Base-by-base conservation (phyloP, 2,329 filamentous ascomycete genomes). In the Alternaria sp. region DNA sequence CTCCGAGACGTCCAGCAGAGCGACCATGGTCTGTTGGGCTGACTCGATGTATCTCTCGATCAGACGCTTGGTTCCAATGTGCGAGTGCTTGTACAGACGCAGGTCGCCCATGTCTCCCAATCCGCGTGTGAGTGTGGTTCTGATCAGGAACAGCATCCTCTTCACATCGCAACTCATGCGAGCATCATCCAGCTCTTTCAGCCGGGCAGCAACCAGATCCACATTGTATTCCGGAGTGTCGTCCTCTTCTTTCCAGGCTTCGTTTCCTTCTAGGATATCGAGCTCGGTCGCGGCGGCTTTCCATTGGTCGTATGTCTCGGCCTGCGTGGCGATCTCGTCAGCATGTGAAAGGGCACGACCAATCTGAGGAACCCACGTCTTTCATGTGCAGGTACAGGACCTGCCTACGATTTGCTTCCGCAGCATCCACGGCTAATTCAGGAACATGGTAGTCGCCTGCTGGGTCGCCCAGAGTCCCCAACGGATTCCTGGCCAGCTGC, bases 11-110 rank as follows among this genome's bases (percentile, higher is more conserved):
- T 91, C 88, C 36, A 96, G 86, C 59, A 97, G 80, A 0, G 89
- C 85, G 7, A 89, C 84, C 63, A 98, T 90, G 0, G 93, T 93
- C 61, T 89, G 85, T 28, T 93, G 82, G 1, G 92, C 90, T 1
- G 92, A 93, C 53, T 91, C 88, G 65, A 97, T 94, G 73, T 97
- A 97, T 32, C 88, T 85, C 80, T 97, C 94, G 65, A 97, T 95
- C 67, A 97, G 81, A 62, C 87, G 85, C 81, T 97, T 97, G 9
- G 94, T 97, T 6, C 94, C 95, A 13, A 93, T 87, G 74, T 96
- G 90, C 0, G 91, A 92, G 76, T 96, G 92, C 59, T 90, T 90
- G 81, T 97, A 97, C 2, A 97, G 85, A 56, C 89, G 87, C 45
- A 91, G 86, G 73, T 93, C 91, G 65, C 92, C 93, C 91, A 97